Evolutionary conservation across 2,329 filamentous ascomycete species (phyloP).

Genomic region (Chaetomiaceae sp.): DNA sequence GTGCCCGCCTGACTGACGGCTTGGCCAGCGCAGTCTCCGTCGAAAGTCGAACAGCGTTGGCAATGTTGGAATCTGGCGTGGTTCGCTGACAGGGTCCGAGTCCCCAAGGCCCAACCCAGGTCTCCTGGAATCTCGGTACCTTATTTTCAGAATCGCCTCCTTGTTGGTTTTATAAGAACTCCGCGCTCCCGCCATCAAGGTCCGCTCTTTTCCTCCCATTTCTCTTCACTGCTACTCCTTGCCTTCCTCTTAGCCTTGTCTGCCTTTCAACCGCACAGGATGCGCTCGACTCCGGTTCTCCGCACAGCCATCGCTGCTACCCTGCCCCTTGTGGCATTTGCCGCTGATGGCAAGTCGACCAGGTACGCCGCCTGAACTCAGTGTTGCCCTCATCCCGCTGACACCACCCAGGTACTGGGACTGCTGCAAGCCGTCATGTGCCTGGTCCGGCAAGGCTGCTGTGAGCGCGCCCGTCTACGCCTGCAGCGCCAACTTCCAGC

Average conservation of each 20-base stretch:
- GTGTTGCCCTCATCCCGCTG: neutral
- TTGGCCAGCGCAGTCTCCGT: slow-evolving; percentile 2
- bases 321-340: slow-evolving; percentile 20
- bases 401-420: slow-evolving; percentile 50
- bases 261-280: slow-evolving; percentile 8
- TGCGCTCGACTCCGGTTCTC: slow-evolving; percentile 22
- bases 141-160: too few species aligned
- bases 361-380: slow-evolving; percentile 3
- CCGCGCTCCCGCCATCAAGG: neutral
- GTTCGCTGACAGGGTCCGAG: too few species aligned
- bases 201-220: neutral
- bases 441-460: slow-evolving; percentile 53
- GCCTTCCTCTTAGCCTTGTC: neutral
- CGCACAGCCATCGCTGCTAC: slow-evolving; percentile 18
- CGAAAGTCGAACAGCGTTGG: neutral
- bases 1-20: neutral
- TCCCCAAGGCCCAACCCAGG: too few species aligned
- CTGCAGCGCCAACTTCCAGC: slow-evolving; percentile 52
- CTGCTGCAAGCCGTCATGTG: slow-evolving; percentile 68
- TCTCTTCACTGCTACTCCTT: neutral
- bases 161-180: neutral
- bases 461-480: slow-evolving; percentile 48
- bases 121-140: too few species aligned
- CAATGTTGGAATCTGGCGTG: too few species aligned
- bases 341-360: slow-evolving; percentile 26